Percentiles rank a stretch among this genome's conserved stretches.
Conservation (phyloP, 495 filamentous ascomycete genomes). For the Tuber melanosporum region DNA sequence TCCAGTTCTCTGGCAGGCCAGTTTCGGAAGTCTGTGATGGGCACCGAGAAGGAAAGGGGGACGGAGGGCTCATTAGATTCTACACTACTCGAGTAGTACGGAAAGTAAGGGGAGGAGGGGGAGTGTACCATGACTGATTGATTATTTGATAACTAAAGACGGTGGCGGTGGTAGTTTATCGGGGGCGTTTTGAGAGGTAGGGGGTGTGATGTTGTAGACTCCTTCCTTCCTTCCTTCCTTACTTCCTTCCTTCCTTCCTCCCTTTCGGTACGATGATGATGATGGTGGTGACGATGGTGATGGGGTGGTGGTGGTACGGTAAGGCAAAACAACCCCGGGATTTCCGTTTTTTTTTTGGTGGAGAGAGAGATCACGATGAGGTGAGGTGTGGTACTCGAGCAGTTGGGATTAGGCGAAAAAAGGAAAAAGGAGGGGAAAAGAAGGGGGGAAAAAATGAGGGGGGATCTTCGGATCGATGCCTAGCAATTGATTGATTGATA, state of each 20-base stretch:
- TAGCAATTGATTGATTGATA: neutral
- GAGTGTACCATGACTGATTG: neutral
- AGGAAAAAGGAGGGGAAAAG: neutral
- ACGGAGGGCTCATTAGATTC: neutral
- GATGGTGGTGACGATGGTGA: neutral
- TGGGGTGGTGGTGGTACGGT: neutral
- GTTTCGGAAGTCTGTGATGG: slow-evolving; percentile 48
- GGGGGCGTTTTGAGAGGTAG: neutral
- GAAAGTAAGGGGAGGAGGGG: neutral
- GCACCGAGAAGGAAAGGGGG: slow-evolving; percentile 19
- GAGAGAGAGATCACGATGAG: neutral
- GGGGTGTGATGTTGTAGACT: neutral
- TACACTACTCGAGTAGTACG: neutral
- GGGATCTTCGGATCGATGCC: neutral
- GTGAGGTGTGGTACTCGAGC: neutral
- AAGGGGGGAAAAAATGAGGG: neutral
- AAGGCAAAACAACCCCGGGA: neutral
- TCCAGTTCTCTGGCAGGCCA: slow-evolving; percentile 82
- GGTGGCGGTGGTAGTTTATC: neutral
- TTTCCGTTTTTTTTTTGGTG: neutral
- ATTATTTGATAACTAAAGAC: neutral
- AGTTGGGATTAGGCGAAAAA: neutral
- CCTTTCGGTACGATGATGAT: neutral
- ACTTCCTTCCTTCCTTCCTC: neutral
- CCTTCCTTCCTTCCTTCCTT: neutral